phyloP scores from a whole-genome alignment of 2,329 filamentous ascomycete genomes.

The Hypoxylon rubiginosum region DNA sequence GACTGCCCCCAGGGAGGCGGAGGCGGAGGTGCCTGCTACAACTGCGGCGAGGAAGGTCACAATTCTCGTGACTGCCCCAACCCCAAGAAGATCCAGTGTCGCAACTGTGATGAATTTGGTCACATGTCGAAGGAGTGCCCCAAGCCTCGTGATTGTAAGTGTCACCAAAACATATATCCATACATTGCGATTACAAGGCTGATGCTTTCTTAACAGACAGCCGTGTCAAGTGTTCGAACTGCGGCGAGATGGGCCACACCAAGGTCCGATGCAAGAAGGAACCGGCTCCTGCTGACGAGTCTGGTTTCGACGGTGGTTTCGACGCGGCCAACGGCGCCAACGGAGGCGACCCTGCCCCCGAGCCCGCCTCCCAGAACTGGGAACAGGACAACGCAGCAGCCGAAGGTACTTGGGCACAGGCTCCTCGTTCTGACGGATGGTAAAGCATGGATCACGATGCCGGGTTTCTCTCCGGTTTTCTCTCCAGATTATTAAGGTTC shows the following conservation, averaged over 20 bases:
- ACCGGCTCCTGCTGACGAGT: slow-evolving; percentile 30
- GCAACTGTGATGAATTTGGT: slow-evolving; percentile 66
- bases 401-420: not conserved
- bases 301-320: slow-evolving; percentile 7
- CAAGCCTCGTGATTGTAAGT: slow-evolving; percentile 68
- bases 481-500: not conserved
- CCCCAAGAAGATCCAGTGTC: slow-evolving; percentile 60
- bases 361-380: slow-evolving; percentile 13
- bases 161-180: not conserved
- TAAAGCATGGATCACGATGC: not conserved
- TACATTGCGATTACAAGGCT: slow-evolving; percentile 31
- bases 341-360: slow-evolving; percentile 19
- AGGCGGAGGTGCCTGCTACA: slow-evolving; percentile 62
- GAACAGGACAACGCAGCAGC: not conserved
- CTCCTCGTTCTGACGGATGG: slow-evolving; percentile 16
- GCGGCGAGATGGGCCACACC: slow-evolving; percentile 62
- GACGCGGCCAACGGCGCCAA: slow-evolving; percentile 20
- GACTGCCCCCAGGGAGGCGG: slow-evolving; percentile 65
- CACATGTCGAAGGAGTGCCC: slow-evolving; percentile 65
- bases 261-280: slow-evolving; percentile 55
- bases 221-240: slow-evolving; percentile 72
- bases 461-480: no score
- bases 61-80: slow-evolving; percentile 72
- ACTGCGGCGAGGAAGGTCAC: slow-evolving; percentile 73
- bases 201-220: slow-evolving; percentile 54